These are phyloP conservation scores for Martiniozyma abietophila DNA, from an alignment of 805 yeast species.

Conservation along the genomic window DNA sequence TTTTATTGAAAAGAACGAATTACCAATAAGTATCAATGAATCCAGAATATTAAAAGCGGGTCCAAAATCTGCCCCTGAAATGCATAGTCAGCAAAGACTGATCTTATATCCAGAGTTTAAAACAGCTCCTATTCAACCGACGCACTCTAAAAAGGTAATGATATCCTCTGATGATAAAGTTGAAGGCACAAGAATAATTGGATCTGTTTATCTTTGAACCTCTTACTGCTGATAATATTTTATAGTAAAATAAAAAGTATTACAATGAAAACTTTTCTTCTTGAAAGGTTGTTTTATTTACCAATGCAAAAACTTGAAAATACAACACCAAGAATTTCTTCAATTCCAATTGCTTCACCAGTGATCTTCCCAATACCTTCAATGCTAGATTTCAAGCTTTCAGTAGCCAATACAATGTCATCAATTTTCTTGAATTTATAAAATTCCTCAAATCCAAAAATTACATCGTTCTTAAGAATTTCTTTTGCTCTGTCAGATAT, in stretches of 20 bases:
- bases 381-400: constrained; percentile 60
- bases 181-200: background rate
- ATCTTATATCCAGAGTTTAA: too few relatives aligned
- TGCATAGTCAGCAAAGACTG: too few relatives aligned
- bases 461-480: constrained; percentile 62
- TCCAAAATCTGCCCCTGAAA: too few relatives aligned
- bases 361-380: constrained; percentile 90
- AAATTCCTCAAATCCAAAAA: constrained; percentile 66
- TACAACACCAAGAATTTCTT: constrained; percentile 84
- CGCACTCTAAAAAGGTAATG: background rate
- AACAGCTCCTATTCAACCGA: too few relatives aligned
- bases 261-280: background rate
- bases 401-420: constrained; percentile 76
- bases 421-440: constrained; percentile 36
- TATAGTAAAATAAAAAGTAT: too few relatives aligned
- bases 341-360: constrained; percentile 81
- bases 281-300: constrained; percentile 43
- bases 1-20: too few relatives aligned
- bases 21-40: too few relatives aligned
- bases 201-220: background rate
- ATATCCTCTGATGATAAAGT: background rate
- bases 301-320: constrained; percentile 93
- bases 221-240: too few relatives aligned
- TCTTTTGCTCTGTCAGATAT: constrained; percentile 73
- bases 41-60: too few relatives aligned